Evolutionary conservation across 805 yeast species (phyloP).

Genomic region (Saturnispora serradocipensis): DNA sequence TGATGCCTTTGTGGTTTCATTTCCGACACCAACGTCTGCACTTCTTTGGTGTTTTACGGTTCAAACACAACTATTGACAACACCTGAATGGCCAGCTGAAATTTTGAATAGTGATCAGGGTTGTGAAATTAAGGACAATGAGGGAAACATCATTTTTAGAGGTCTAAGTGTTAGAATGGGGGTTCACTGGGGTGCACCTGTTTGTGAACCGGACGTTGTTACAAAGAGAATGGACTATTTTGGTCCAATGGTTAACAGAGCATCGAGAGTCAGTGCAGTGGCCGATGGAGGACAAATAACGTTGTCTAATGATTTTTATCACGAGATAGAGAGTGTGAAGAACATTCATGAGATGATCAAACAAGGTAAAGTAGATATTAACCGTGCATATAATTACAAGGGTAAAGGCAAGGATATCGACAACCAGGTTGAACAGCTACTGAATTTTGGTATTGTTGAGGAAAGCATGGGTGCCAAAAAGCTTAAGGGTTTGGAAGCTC

Average conservation of each 20-base stretch:
- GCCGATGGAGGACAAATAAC: constrained; percentile 99
- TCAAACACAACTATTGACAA: constrained; percentile 65
- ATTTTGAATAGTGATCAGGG: constrained; percentile 81
- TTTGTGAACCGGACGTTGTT: constrained; percentile 87
- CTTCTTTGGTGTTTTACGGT: constrained; percentile 91
- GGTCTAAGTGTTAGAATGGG: constrained; percentile 98
- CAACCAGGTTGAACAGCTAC: constrained; percentile 53
- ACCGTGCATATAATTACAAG: constrained; percentile 36
- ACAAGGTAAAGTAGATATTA: constrained; percentile 23
- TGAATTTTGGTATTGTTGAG: constrained; percentile 59
- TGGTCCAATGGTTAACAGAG: constrained; percentile 96
- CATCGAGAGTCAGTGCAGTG: constrained; percentile 85
- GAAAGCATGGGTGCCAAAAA: constrained; percentile 76
- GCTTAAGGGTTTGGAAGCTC: constrained; percentile 89
- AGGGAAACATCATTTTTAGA: constrained; percentile 54
- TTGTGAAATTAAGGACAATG: constrained; percentile 59
- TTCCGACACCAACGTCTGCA: constrained; percentile 86
- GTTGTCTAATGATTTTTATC: constrained; percentile 70
- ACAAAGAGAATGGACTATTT: constrained; percentile 97
- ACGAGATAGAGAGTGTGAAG: constrained; percentile 55
- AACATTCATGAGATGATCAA: constrained; percentile 36
- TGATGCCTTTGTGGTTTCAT: constrained; percentile 97
- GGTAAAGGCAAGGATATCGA: constrained; percentile 37
- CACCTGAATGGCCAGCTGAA: constrained; percentile 94
- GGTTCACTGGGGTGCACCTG: constrained; percentile 96